These are phyloP conservation scores for Aspergillus cavernicola DNA, from an alignment of 495 filamentous ascomycete species.

Conservation along the genomic window DNA sequence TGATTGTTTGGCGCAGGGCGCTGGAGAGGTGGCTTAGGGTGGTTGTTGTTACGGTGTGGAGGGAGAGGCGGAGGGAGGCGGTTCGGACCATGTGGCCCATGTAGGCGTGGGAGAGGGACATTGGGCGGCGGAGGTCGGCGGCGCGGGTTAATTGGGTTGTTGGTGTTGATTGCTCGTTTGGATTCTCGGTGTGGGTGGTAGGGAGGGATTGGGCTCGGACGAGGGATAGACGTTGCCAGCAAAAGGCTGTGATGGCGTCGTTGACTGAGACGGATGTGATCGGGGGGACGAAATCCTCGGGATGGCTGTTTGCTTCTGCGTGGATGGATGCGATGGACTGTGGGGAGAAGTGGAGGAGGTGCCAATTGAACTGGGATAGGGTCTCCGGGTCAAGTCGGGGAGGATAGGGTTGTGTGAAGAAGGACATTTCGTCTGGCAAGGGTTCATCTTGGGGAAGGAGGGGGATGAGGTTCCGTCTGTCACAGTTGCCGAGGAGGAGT, in stretches of 20 bases:
- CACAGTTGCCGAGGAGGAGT: constrained; percentile 30
- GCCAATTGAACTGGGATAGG: constrained; percentile 15
- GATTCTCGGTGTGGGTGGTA: not conserved
- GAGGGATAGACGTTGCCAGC: constrained; percentile 35
- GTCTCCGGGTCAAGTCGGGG: not conserved
- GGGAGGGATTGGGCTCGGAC: not conserved
- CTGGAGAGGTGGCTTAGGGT: constrained; percentile 26
- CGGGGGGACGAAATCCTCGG: not conserved
- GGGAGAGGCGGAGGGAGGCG: constrained; percentile 20
- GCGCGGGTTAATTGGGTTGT: constrained; percentile 31
- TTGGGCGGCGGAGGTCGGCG: constrained; percentile 32
- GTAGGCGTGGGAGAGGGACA: constrained; percentile 33
- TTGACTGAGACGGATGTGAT: constrained; percentile 38
- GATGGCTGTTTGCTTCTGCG: constrained; percentile 13
- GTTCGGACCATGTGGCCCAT: constrained; percentile 37
- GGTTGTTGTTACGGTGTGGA: constrained; percentile 11
- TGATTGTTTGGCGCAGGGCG: constrained; percentile 25
- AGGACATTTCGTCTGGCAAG: constrained; percentile 6
- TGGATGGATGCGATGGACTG: constrained; percentile 16
- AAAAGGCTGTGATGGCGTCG: constrained; percentile 50
- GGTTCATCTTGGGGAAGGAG: constrained; percentile 27
- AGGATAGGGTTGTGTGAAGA: not conserved
- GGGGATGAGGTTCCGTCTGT: constrained; percentile 28
- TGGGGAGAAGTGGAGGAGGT: constrained; percentile 22
- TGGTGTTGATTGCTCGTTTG: not conserved